Base-by-base conservation (phyloP, 768 basidiomycete species). In the Auriscalpium microsporum region DNA sequence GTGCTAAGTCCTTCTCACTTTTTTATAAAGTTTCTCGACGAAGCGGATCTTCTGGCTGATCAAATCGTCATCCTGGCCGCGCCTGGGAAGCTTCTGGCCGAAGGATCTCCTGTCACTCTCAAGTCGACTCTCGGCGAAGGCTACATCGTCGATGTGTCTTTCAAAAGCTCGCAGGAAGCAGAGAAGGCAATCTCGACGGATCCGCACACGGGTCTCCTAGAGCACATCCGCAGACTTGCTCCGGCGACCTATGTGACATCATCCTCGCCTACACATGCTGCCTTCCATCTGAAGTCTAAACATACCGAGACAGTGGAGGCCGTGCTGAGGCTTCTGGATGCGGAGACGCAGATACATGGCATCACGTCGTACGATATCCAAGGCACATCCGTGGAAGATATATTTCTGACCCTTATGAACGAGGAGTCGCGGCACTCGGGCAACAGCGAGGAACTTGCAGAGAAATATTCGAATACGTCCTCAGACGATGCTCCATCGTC, bases 331-430 rank as follows among this genome's bases (percentile, higher is more conserved):
- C 47, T 81, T 3, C 68, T 90, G 1, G 81, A 87, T 33, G 56
- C 65, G 0, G 73, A 81, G 37, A 71, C 69, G 38, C 60, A 54
- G 8, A 57, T 60, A 0, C 71, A 74, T 45, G 56, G 65, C 9
- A 71, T 87, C 38, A 63, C 63, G 0, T 81, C 80, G 0, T 87
- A 84, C 62, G 84, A 89, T 54, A 75, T 89, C 21, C 68, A 86
- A 19, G 83, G 86, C 10, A 84, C 87, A 0, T 81, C 86, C 8
- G 84, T 92, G 42, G 89, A 92, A 66, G 86, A 90, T 55, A 86
- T 92, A 46, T 91, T 92, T 71, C 74, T 92, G 17, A 75, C 78
- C 42, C 68, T 92, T 16, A 88, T 90, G 86, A 35, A 42, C 13
- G 42, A 56, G 9, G 17, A 33, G 14, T 48, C 56, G 10, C 17